Percentiles rank a stretch among this genome's conserved stretches.
Conservation (phyloP, 441 rosid species). For the Populus hybrid region DNA sequence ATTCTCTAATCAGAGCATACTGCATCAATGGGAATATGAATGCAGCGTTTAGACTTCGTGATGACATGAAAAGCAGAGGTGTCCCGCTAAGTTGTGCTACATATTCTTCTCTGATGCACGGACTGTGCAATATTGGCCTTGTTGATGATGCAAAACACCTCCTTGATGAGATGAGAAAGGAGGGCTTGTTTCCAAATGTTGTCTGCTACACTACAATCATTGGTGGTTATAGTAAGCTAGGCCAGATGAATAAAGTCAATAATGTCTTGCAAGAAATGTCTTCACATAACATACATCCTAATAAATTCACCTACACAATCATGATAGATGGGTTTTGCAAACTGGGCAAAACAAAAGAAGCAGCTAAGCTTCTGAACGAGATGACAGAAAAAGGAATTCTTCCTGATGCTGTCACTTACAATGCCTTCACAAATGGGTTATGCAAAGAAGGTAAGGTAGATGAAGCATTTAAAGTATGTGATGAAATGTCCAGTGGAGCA, state of each 20-base stretch:
- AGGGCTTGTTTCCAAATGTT: conserved; percentile 43
- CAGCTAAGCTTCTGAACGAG: conserved; percentile 45
- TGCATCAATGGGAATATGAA: conserved; percentile 54
- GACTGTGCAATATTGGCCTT: conserved; percentile 53
- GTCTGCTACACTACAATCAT: conserved; percentile 72
- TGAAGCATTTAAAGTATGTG: conserved; percentile 55
- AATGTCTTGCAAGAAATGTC: conserved; percentile 54
- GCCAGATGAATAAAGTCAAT: conserved; percentile 55
- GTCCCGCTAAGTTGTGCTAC: conserved; percentile 56
- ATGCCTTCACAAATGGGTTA: conserved; percentile 64
- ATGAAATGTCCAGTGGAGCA: conserved; percentile 53
- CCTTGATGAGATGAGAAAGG: conserved; percentile 53
- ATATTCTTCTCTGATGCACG: conserved; percentile 63
- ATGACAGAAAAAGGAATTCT: conserved; percentile 54
- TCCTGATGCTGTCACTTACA: conserved; percentile 68
- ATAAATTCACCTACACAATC: conserved; percentile 65
- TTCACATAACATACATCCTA: conserved; percentile 52
- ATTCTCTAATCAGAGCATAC: conserved; percentile 54
- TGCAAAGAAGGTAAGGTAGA: conserved; percentile 52
- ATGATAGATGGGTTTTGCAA: conserved; percentile 54
- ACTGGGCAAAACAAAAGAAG: conserved; percentile 47
- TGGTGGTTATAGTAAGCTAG: conserved; percentile 44
- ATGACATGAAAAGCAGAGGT: conserved; percentile 56
- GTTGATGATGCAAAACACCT: conserved; percentile 55
- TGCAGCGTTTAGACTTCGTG: conserved; percentile 47